Base-by-base conservation (phyloP, 2,329 filamentous ascomycete species). In the Colletotrichum coccodes region DNA sequence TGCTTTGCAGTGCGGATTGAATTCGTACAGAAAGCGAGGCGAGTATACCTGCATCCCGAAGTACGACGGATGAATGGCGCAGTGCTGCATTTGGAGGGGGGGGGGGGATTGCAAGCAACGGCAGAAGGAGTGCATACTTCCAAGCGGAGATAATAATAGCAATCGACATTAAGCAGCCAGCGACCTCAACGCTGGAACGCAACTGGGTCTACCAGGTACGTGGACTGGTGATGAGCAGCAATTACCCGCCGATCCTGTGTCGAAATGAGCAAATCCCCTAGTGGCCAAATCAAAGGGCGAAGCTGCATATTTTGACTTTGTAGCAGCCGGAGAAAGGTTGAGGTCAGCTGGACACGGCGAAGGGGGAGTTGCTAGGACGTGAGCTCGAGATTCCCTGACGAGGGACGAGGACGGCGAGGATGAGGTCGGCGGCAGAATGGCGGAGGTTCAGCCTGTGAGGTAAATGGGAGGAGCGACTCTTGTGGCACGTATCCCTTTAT, bases 271-370 rank as follows among this genome's bases (percentile, higher is more conserved):
- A n/a, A 26, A 40, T 23, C 30, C 53, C 46, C 38, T 26, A 14
- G 23, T 14, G 18, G 38, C 26, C 65, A 49, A 68, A 60, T 65
- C 46, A 56, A 60, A 65, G 42, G 34, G 18, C 57, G 23, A 64
- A 30, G 46, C 23, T 18, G 40, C 38, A 30, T 54, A 54, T 65
- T 68, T 68, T 65, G 61, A 60, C 65, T 68, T 65, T 68, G 65
- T 68, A 40, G 49, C 65, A 68, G 65, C 61, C 60, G 54, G 61
- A 50, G 32, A 65, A 68, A 65, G 65, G 65, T 60, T 59, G 56
- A 56, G 65, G 65, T 68, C 65, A 68, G 65, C 65, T 68, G 65
- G 61, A 68, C 65, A 65, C 21, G 28, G 36, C 42, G 56, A 59
- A 49, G 59, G 54, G 42, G 30, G 40, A 28, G 38, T 54, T 50